phyloP scores from a whole-genome alignment of 2,329 filamentous ascomycete species.

The Aotearoamyces nothofagi region DNA sequence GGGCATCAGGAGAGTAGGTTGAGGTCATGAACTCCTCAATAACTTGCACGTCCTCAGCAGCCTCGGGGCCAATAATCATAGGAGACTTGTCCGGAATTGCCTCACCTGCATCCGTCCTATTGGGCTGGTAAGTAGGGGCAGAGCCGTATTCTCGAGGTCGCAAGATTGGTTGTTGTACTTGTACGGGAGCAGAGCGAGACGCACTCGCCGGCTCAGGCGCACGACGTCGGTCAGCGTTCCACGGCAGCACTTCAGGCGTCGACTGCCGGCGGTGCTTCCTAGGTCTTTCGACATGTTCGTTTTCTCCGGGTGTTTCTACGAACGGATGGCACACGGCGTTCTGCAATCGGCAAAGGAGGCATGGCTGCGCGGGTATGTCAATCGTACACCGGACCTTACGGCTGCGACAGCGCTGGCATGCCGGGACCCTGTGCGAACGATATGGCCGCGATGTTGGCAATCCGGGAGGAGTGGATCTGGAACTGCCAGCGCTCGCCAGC shows the following conservation, averaged over 20 bases:
- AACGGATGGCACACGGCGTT: conserved; percentile 34
- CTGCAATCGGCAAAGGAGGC: conserved; percentile 41
- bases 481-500: too few species aligned
- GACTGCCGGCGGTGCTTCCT: conserved; percentile 7
- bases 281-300: too few species aligned
- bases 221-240: background rate
- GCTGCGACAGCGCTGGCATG: conserved; percentile 42
- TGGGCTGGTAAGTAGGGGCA: background rate
- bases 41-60: conserved; percentile 43
- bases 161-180: background rate
- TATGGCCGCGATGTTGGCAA: too few species aligned
- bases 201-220: conserved; percentile 1
- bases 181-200: conserved; percentile 4
- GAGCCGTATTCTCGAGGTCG: too few species aligned
- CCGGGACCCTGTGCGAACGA: conserved; percentile 43
- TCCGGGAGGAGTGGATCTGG: too few species aligned
- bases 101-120: conserved; percentile 19
- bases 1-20: conserved; percentile 19
- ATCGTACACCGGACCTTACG: conserved; percentile 47
- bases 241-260: background rate
- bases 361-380: conserved; percentile 33
- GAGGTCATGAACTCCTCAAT: conserved; percentile 40
- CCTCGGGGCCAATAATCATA: conserved; percentile 43
- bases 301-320: too few species aligned
- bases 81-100: conserved; percentile 31